phyloP scores from a whole-genome alignment of 78 protist species.

The Creolimax fragrantissima region DNA sequence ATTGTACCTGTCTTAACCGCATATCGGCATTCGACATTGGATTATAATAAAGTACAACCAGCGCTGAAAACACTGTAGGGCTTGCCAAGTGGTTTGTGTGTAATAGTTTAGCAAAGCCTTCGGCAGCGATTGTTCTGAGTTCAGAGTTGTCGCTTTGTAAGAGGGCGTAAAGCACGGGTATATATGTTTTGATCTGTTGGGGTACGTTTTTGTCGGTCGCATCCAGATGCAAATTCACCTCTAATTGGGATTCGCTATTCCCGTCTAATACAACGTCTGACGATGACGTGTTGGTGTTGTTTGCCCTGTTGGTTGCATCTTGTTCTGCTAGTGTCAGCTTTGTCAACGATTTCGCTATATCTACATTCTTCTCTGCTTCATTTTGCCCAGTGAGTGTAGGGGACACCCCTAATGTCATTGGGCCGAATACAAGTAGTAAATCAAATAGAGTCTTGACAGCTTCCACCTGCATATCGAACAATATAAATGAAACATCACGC shows the following conservation, averaged over 20 bases:
- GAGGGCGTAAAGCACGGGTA: background rate
- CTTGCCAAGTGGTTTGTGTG: background rate
- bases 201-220: background rate
- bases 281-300: too few relatives aligned
- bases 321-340: too few relatives aligned
- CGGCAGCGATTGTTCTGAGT: background rate
- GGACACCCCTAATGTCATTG: background rate
- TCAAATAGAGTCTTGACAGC: background rate
- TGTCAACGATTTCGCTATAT: too few relatives aligned
- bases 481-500: too few relatives aligned
- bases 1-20: background rate
- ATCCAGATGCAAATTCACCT: too few relatives aligned
- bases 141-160: background rate
- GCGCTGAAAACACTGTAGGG: background rate
- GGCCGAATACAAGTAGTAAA: background rate
- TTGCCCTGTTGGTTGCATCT: too few relatives aligned
- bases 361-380: too few relatives aligned
- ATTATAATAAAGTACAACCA: background rate
- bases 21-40: background rate
- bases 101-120: background rate
- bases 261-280: too few relatives aligned
- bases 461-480: background rate
- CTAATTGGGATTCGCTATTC: too few relatives aligned
- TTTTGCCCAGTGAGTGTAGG: too few relatives aligned
- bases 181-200: background rate